phyloP scores from a whole-genome alignment of 306 rosid genomes.

The Casuarina cunninghamiana region DNA sequence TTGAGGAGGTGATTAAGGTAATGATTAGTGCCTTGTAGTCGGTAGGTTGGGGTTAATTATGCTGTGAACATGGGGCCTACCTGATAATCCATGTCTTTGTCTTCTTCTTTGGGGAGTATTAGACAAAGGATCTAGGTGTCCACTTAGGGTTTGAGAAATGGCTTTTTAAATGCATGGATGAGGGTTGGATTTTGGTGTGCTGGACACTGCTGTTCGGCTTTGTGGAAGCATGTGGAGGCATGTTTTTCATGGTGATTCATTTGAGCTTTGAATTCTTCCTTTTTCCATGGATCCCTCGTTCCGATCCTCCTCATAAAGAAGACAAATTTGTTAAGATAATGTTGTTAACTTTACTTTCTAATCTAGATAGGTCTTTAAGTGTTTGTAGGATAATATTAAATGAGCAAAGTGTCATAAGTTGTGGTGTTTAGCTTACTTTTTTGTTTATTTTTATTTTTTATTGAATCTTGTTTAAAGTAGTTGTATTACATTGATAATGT shows the following conservation, averaged over 20 bases:
- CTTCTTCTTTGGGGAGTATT: slow-evolving; percentile 12
- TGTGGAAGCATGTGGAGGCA: slow-evolving; percentile 1
- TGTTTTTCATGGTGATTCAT: neutral
- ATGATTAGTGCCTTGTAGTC: slow-evolving; percentile 11
- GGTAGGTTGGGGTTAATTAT: slow-evolving; percentile 13
- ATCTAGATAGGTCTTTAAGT: too few species aligned
- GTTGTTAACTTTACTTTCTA: too few species aligned
- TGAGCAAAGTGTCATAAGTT: too few species aligned
- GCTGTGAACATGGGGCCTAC: slow-evolving; percentile 5
- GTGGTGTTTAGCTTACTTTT: too few species aligned
- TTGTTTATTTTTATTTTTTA: too few species aligned
- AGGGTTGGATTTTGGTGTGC: neutral
- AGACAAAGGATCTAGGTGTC: neutral
- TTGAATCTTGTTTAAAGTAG: too few species aligned
- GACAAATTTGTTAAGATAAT: too few species aligned
- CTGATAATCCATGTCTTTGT: slow-evolving; percentile 30
- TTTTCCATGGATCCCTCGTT: neutral
- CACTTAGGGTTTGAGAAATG: slow-evolving; percentile 14
- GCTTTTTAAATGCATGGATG: slow-evolving; percentile 5
- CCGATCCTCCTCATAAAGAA: too few species aligned
- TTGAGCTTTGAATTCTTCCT: neutral
- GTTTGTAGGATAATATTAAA: too few species aligned
- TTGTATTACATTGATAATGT: too few species aligned
- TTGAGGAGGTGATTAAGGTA: neutral
- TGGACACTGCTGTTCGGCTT: slow-evolving; percentile 1